Evolutionary conservation across 176 grass and related monocot species (phyloP), one percentile per base, ranked within the genome.

Genomic region (Puya raimondii): DNA sequence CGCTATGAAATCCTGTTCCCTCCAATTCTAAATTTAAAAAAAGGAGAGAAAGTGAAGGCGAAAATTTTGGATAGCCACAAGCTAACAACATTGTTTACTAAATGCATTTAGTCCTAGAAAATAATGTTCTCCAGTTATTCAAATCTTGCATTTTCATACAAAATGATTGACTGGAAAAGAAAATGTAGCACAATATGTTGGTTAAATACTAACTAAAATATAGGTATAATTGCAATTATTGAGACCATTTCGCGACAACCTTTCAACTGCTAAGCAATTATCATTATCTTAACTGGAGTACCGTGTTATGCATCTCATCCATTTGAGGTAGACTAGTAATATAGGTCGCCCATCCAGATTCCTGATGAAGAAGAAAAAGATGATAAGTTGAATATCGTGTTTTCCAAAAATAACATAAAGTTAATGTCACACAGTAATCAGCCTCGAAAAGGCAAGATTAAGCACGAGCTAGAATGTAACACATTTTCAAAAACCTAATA

Each of bases 301-400:
- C 87, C 80, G 81, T 67, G 67, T 77, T 85, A 77, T 90, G 87
- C 87, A 86, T 85, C 69, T 85, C 72, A 83, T 71, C 80, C 51
- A 77, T 71, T 53, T 33, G 51, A 15, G 87, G 87, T 59, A 90
- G 87, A 47, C 48, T 66, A 26, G 51, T 56, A 23, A 83, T 50
- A 52, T 90, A 85, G 4, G 80, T 61, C 2, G 26, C 72, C 83
- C 87, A 90, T 68, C 65, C 76, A 23, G 87, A 85, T 51, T 42
- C 11, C 87, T 90, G 49, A 17, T 76, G 23, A 53, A 11, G 6
- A 79, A 72, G 70, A 13, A 63, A 58, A 71, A 64, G 48, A 42
- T 18, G 18, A 27, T 49, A 76, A n/a, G 18, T 47, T 49, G 42
- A 12, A 8, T n/a, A 11, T 49, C 5, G 1, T 27, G 15, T 2